Evolutionary conservation across 805 yeast genomes (phyloP), one percentile per base, ranked within the genome.

Genomic region (Brettanomyces sp.): DNA sequence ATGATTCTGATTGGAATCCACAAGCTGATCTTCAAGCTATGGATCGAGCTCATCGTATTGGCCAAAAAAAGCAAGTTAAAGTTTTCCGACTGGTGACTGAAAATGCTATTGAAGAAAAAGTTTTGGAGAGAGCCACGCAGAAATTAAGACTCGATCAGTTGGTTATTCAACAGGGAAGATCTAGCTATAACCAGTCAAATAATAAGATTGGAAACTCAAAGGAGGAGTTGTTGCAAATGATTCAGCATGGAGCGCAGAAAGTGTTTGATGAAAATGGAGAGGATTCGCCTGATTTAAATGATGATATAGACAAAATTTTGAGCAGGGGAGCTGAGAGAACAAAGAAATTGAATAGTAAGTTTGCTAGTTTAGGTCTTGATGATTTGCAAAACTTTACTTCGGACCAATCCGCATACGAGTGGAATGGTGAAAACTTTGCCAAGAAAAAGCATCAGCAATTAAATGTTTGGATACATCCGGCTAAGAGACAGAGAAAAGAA

Each of bases 31-130:
- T 90, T 56, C 98, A 90, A 67, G 97, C 97, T 1, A 90, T 90
- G 98, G 98, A 91, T 63, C 77, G 98, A 60, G 98, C 97, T 1
- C 98, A 90, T 60, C 80, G 98, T 70, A 90, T 90, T 60, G 98
- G 98, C 18, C 98, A 90, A 63, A 91, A 86, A 62, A 91, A 91
- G 59, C 99, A 91, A 67, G 99, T 91, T 7, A 76, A 81, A 55
- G 98, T 91, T 18, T 91, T 76, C 62, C 71, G 99, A 53, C 87
- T 91, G 66, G 95, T 91, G 25, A 91, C 97, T 3, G 98, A 91
- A 59, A 80, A 87, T 65, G 96, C 98, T 1, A 87, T 91, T 56
- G 99, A 91, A 59, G 99, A 91, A 62, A 91, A 91, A 56, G 97
- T 91, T 12, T 73, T 91, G 50, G 98, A 91, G 59, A 76, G 97